A percentile compares a stretch with the other conserved stretches of the same genome.
These are phyloP conservation scores for Neonectria magnoliae DNA, from an alignment of 2,329 filamentous ascomycete species.

Conservation along the genomic window DNA sequence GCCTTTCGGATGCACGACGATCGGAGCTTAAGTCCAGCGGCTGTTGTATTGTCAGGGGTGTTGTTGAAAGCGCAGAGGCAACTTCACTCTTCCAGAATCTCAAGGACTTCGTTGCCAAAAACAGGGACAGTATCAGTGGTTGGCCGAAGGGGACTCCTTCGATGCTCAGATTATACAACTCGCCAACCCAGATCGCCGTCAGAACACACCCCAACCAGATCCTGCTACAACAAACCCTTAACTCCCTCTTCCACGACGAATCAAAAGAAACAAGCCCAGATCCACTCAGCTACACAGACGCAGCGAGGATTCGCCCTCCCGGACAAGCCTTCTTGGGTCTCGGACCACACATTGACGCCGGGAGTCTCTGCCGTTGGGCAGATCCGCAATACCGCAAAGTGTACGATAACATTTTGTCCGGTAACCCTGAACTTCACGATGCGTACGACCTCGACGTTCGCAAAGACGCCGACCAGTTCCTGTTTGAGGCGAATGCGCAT, in stretches of 20 bases:
- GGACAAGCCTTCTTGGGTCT: slow-evolving; percentile 51
- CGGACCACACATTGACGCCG: slow-evolving; percentile 56
- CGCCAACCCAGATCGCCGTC: slow-evolving; percentile 50
- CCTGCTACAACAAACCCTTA: slow-evolving; percentile 48
- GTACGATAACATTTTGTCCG: slow-evolving; percentile 51
- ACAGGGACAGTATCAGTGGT: slow-evolving; percentile 42
- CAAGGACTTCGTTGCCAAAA: slow-evolving; percentile 47
- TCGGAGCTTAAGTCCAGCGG: slow-evolving; percentile 42
- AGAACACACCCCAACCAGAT: slow-evolving; percentile 52
- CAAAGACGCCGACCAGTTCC: slow-evolving; percentile 46
- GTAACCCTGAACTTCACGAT: slow-evolving; percentile 49
- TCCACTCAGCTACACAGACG: slow-evolving; percentile 53
- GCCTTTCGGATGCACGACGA: slow-evolving; percentile 31
- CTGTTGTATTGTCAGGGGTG: slow-evolving; percentile 37
- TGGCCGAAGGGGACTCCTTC: slow-evolving; percentile 51
- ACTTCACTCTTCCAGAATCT: slow-evolving; percentile 43
- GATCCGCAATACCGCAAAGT: slow-evolving; percentile 50
- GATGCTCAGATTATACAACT: slow-evolving; percentile 52
- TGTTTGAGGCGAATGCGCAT: slow-evolving; percentile 49
- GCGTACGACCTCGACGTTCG: slow-evolving; percentile 49
- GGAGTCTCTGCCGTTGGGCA: slow-evolving; percentile 54
- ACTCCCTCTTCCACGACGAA: slow-evolving; percentile 51
- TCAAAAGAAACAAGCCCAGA: slow-evolving; percentile 43
- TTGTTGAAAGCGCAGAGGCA: slow-evolving; percentile 34
- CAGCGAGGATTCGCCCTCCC: slow-evolving; percentile 50